Conservation (phyloP, 192 early-diverging fungal genomes). For the Backusella liffmaniae region DNA sequence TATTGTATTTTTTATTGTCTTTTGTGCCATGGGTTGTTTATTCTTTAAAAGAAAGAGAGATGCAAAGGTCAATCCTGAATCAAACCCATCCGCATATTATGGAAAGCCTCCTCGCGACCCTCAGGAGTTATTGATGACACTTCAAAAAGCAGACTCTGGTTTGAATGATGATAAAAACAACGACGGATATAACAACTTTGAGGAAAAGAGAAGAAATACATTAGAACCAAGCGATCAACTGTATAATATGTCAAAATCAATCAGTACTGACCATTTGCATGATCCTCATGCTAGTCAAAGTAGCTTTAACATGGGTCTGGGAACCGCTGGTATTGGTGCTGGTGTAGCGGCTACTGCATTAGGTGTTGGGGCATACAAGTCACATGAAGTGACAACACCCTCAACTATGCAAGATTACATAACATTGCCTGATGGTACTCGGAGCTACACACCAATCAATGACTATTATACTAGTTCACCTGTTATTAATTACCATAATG, state of each 20-base stretch:
- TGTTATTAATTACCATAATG: background rate
- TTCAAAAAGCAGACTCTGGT: slow-evolving; percentile 9
- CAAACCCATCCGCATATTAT: slow-evolving; percentile 24
- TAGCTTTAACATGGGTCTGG: slow-evolving; percentile 10
- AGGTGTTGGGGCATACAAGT: background rate
- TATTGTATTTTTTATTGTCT: slow-evolving; percentile 63
- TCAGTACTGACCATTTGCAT: slow-evolving; percentile 3
- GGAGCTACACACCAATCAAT: background rate
- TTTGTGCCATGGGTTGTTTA: slow-evolving; percentile 52
- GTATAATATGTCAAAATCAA: slow-evolving; percentile 12
- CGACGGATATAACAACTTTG: background rate
- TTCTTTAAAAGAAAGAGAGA: slow-evolving; percentile 32
- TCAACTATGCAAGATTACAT: background rate
- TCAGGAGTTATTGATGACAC: slow-evolving; percentile 21
- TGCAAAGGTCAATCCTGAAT: background rate
- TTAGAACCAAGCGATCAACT: background rate
- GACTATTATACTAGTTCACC: background rate
- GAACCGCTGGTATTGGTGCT: background rate
- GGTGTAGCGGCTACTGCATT: background rate
- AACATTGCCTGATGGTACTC: background rate
- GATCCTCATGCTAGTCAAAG: background rate
- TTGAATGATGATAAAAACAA: background rate
- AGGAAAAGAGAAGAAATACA: background rate
- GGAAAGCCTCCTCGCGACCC: slow-evolving; percentile 37
- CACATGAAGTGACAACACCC: background rate